Evolutionary conservation across 2,329 filamentous ascomycete genomes (phyloP).

Genomic region (Penicillium sclerotiorum): DNA sequence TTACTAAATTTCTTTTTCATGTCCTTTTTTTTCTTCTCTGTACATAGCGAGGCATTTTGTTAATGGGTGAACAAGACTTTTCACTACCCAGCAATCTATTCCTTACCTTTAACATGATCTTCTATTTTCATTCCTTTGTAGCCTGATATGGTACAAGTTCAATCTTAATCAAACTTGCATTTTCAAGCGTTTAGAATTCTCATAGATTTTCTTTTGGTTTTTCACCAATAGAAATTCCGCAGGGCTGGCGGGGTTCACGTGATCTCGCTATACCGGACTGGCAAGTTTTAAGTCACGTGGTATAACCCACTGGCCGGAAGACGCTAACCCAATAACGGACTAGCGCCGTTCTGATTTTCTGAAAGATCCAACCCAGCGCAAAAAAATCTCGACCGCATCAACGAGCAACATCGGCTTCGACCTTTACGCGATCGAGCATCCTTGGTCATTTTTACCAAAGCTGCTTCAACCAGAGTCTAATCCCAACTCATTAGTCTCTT

Average conservation of each 20-base stretch:
- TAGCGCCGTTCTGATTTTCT: constrained; percentile 43
- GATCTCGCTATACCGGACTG: constrained; percentile 32
- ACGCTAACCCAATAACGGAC: constrained; percentile 26
- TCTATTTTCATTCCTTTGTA: too few species aligned
- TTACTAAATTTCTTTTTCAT: not conserved
- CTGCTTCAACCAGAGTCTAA: constrained; percentile 24
- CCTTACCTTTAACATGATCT: too few species aligned
- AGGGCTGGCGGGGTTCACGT: constrained; percentile 27
- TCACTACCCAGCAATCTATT: too few species aligned
- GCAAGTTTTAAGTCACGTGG: constrained; percentile 5
- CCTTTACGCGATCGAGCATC: constrained; percentile 32
- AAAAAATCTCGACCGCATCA: constrained; percentile 45
- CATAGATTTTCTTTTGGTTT: not conserved
- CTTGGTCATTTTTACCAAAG: constrained; percentile 27
- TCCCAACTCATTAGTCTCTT: constrained; percentile 14
- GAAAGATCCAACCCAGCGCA: constrained; percentile 42
- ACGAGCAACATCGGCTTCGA: constrained; percentile 41
- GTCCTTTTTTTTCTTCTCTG: constrained; percentile 7
- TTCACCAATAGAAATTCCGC: too few species aligned
- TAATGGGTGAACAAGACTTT: too few species aligned
- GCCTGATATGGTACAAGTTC: too few species aligned
- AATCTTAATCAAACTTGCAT: not conserved
- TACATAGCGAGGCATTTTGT: constrained; percentile 17
- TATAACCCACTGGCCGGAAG: constrained; percentile 15
- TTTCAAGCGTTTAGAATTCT: not conserved